Conservation (phyloP, 441 rosid genomes). For the Caryocar brasiliense region DNA sequence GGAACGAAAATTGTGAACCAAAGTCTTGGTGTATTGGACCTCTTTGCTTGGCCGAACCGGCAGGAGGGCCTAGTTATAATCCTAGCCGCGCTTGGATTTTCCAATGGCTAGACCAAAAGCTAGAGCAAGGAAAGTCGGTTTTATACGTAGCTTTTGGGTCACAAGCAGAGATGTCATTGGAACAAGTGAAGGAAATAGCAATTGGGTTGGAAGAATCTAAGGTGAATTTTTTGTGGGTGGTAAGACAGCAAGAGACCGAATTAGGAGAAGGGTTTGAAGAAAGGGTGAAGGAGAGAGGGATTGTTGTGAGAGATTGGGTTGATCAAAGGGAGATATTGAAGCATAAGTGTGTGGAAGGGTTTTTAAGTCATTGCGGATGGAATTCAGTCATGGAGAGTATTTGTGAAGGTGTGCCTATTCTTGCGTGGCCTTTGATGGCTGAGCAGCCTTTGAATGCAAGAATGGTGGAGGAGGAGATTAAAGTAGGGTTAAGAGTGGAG, state of each 20-base stretch:
- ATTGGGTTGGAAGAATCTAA: constrained; percentile 46
- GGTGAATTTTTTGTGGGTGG: constrained; percentile 54
- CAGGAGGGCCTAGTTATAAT: neutral
- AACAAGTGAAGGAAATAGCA: constrained; percentile 39
- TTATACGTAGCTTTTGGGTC: constrained; percentile 71
- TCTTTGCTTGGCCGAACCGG: constrained; percentile 26
- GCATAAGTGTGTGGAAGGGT: constrained; percentile 47
- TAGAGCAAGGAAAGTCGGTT: constrained; percentile 30
- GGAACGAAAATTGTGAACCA: constrained; percentile 9
- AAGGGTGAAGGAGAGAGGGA: constrained; percentile 31
- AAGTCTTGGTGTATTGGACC: constrained; percentile 53
- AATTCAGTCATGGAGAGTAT: constrained; percentile 61
- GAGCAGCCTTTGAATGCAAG: constrained; percentile 57
- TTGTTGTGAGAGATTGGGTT: constrained; percentile 63
- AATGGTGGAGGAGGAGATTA: constrained; percentile 64
- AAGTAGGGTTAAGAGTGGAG: constrained; percentile 47
- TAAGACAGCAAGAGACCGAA: constrained; percentile 20
- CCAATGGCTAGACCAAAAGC: constrained; percentile 52
- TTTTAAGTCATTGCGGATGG: constrained; percentile 79
- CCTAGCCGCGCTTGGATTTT: constrained; percentile 35
- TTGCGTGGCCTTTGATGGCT: constrained; percentile 75
- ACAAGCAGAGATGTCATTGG: constrained; percentile 43
- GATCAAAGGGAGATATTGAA: constrained; percentile 46
- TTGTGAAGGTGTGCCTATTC: constrained; percentile 53
- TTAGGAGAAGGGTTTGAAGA: constrained; percentile 34